phyloP scores from a whole-genome alignment of 352 stramenopile genomes.

The Saprolegnia parasitica region DNA sequence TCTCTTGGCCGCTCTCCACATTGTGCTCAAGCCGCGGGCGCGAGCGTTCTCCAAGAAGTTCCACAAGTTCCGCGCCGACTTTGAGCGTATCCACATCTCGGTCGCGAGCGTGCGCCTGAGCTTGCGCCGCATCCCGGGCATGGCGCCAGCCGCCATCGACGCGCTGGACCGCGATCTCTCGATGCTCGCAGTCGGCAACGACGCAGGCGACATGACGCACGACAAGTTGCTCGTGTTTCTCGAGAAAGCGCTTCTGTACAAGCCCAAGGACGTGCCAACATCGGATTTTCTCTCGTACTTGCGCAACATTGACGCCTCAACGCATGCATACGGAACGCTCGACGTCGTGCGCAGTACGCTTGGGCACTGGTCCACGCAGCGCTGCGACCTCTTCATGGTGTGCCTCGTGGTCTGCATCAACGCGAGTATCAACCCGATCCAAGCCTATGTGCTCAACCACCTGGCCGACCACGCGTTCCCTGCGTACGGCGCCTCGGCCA shows the following conservation, averaged over 20 bases:
- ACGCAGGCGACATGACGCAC: constrained; percentile 82
- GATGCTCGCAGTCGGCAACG: constrained; percentile 72
- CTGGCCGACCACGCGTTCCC: constrained; percentile 46
- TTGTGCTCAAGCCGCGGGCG: constrained; percentile 81
- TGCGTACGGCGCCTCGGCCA: constrained; percentile 41
- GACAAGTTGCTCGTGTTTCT: constrained; percentile 86
- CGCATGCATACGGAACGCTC: constrained; percentile 66
- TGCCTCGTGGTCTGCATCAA: constrained; percentile 82
- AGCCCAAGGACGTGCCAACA: constrained; percentile 62
- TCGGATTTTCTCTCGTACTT: constrained; percentile 82
- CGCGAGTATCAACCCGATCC: constrained; percentile 66
- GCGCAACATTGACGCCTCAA: constrained; percentile 78
- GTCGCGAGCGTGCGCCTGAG: constrained; percentile 79
- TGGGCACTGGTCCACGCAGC: constrained; percentile 82
- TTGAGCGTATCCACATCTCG: constrained; percentile 82
- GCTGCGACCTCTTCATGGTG: constrained; percentile 64
- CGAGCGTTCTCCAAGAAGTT: constrained; percentile 85
- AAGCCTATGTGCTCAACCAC: constrained; percentile 68
- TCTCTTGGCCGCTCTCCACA: constrained; percentile 54
- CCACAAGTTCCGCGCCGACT: constrained; percentile 81
- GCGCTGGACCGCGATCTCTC: constrained; percentile 85
- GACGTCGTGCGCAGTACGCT: constrained; percentile 78
- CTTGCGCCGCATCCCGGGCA: constrained; percentile 73
- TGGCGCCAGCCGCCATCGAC: constrained; percentile 74
- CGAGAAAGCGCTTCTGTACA: constrained; percentile 74